phyloP scores from a whole-genome alignment of 1,139 yeast genomes.

The Blastobotrys illinoisensis region DNA sequence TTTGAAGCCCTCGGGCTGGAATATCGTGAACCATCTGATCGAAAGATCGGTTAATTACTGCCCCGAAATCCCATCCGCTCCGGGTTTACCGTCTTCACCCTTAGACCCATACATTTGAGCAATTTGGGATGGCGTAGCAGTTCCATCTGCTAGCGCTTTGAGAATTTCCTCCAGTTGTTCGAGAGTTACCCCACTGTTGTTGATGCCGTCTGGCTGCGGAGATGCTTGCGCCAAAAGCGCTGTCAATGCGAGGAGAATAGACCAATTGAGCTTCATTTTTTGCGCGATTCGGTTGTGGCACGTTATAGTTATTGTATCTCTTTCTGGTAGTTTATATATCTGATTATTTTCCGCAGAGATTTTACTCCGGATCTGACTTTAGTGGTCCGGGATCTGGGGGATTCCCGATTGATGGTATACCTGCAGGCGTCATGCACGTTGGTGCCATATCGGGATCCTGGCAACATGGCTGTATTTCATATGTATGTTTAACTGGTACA shows the following conservation, averaged over 20 bases:
- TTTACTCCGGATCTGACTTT: not conserved
- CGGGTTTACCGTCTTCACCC: not conserved
- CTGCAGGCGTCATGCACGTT: not conserved
- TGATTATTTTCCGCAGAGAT: not conserved
- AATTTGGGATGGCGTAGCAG: not conserved
- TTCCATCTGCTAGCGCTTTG: not conserved
- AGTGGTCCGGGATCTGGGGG: not conserved
- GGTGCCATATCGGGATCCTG: not conserved
- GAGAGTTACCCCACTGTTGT: not conserved
- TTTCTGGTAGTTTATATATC: not conserved
- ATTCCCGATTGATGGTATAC: not conserved
- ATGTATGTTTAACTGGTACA: too few relatives aligned
- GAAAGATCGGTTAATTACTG: slow-evolving; percentile 33
- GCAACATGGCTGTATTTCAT: not conserved
- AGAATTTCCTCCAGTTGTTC: not conserved
- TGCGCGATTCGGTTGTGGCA: not conserved
- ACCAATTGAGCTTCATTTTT: not conserved
- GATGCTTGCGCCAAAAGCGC: not conserved
- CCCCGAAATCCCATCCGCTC: not conserved
- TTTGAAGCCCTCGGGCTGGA: slow-evolving; percentile 42
- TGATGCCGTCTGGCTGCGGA: not conserved
- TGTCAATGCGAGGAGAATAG: not conserved
- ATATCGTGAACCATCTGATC: slow-evolving; percentile 39
- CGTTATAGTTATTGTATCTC: not conserved
- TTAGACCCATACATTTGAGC: not conserved